Evolutionary conservation across 2,329 filamentous ascomycete genomes (phyloP).

Genomic region (Fusarium sp.): DNA sequence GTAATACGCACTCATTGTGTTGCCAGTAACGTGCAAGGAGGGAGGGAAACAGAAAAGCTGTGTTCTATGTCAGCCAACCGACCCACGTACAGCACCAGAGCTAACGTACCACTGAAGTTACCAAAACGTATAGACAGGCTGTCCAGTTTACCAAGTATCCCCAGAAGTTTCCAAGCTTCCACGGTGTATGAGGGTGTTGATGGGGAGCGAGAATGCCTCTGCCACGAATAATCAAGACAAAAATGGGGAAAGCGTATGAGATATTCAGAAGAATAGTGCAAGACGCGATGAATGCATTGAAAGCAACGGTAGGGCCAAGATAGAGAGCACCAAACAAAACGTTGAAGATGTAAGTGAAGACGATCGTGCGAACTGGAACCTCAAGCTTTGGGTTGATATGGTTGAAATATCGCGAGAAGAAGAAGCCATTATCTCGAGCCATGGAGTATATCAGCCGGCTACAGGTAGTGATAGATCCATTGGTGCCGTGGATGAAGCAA

Average conservation of each 20-base stretch:
- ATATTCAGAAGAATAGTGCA: background rate
- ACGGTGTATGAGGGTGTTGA: background rate
- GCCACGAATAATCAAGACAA: background rate
- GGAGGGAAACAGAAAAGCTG: constrained; percentile 2
- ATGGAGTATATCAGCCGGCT: background rate
- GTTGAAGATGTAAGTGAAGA: background rate
- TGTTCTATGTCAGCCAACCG: background rate
- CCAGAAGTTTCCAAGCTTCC: constrained; percentile 1
- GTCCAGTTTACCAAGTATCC: background rate
- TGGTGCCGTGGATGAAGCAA: constrained; percentile 1
- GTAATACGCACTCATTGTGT: background rate
- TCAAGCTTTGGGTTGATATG: background rate
- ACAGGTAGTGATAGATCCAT: background rate
- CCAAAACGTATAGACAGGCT: background rate
- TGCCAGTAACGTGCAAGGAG: background rate
- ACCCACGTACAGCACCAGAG: rapidly evolving
- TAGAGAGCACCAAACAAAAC: background rate
- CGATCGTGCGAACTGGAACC: background rate
- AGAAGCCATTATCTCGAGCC: constrained; percentile 1
- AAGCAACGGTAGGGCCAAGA: background rate
- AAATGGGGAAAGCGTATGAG: background rate
- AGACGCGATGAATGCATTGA: background rate
- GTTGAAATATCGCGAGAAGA: background rate
- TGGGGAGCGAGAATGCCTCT: background rate
- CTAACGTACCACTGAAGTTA: constrained; percentile 1